These are phyloP conservation scores for Linum usitatissimum DNA, from an alignment of 345 rosid genomes.

Conservation along the genomic window DNA sequence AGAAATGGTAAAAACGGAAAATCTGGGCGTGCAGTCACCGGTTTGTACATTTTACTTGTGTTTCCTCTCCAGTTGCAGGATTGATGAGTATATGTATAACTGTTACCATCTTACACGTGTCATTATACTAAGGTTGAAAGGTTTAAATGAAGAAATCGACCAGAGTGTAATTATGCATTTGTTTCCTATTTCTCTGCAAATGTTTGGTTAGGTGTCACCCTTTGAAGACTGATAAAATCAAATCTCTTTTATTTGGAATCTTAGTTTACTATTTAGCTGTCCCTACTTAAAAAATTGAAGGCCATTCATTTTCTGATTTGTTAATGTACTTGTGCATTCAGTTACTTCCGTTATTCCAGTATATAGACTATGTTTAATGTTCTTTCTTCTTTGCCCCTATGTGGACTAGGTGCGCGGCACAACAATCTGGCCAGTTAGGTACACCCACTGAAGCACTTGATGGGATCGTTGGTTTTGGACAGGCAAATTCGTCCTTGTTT, in stretches of 20 bases:
- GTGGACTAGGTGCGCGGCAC: slow-evolving; percentile 51
- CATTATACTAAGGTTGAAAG: background rate
- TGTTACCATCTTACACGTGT: background rate
- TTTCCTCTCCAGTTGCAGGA: too few relatives aligned
- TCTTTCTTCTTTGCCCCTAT: background rate
- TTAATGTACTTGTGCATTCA: background rate
- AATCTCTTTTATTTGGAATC: too few relatives aligned
- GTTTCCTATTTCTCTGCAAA: too few relatives aligned
- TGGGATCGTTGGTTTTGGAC: slow-evolving; percentile 89
- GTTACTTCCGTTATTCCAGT: background rate
- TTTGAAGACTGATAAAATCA: background rate
- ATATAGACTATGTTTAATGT: background rate
- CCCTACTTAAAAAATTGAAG: background rate
- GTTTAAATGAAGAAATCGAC: background rate
- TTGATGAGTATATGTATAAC: background rate
- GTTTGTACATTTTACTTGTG: too few relatives aligned
- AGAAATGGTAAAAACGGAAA: too few relatives aligned
- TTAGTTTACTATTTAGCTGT: background rate
- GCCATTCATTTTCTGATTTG: background rate
- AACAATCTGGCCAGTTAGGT: slow-evolving; percentile 65
- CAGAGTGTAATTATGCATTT: background rate
- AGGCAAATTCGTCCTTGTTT: slow-evolving; percentile 66
- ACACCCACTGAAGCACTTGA: slow-evolving; percentile 54
- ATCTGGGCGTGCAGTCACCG: too few relatives aligned
- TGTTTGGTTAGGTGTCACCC: background rate